phyloP scores from a whole-genome alignment of 257 asterid genomes.

The Prunella vulgaris region DNA sequence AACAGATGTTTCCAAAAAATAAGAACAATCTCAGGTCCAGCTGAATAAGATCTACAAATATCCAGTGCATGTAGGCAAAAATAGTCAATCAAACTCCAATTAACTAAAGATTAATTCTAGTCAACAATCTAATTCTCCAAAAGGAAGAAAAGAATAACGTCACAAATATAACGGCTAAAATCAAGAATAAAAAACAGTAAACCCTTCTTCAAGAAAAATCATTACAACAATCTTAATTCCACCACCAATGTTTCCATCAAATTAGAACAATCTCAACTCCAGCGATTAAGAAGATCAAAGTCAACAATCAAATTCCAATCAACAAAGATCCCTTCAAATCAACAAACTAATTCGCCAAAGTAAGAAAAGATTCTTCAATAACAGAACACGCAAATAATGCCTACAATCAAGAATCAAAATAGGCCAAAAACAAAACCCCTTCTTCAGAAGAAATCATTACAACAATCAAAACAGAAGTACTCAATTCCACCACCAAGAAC shows the following conservation, averaged over 20 bases:
- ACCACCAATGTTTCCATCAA: not conserved
- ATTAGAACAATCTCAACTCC: not conserved
- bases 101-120: not conserved
- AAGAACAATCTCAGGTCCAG: not conserved
- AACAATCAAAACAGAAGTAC: slow-evolving; percentile 2
- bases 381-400: not conserved
- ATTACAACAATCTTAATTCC: not conserved
- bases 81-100: not conserved
- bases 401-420: not conserved
- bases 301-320: not conserved
- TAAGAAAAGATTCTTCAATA: not conserved
- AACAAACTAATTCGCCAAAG: not conserved
- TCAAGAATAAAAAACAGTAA: not conserved
- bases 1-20: not conserved
- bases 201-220: not conserved
- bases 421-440: not conserved
- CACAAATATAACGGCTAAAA: not conserved
- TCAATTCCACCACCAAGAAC: not conserved
- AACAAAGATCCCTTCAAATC: not conserved
- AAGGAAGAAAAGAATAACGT: not conserved
- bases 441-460: not conserved
- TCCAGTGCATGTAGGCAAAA: not conserved
- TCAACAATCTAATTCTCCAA: not conserved
- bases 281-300: not conserved
- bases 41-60: not conserved